phyloP scores from a whole-genome alignment of 495 filamentous ascomycete species.

The Penicillium subrubescens region DNA sequence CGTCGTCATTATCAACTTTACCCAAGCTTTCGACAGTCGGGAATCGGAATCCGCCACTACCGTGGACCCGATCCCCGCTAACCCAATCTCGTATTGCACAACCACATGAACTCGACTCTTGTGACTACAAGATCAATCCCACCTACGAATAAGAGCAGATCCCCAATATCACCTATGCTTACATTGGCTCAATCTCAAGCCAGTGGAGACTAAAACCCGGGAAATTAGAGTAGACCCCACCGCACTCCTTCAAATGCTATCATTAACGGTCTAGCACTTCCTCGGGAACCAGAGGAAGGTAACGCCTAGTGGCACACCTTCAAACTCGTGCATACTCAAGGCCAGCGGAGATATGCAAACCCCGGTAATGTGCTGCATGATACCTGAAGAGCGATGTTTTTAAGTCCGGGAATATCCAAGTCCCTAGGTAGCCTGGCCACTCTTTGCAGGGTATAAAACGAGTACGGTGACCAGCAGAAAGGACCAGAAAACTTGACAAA shows the following conservation, averaged over 20 bases:
- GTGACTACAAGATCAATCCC: neutral
- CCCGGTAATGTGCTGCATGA: neutral
- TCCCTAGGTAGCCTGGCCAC: neutral
- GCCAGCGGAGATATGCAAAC: slow-evolving; percentile 4
- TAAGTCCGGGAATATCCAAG: neutral
- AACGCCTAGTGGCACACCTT: neutral
- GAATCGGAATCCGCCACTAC: neutral
- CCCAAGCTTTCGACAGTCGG: neutral
- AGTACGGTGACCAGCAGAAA: neutral
- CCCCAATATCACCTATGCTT: neutral
- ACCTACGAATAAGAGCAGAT: neutral
- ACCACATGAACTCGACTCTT: neutral
- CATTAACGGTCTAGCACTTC: neutral
- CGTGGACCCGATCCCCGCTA: neutral
- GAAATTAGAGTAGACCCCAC: neutral
- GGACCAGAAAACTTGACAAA: neutral
- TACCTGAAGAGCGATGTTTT: neutral
- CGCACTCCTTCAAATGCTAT: neutral
- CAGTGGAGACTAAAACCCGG: neutral
- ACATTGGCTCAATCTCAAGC: neutral
- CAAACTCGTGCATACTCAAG: neutral
- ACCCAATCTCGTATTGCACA: neutral
- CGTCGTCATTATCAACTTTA: neutral
- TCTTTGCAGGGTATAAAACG: neutral
- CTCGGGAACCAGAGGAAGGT: no score